A percentile compares a stretch with the other conserved stretches of the same genome.
Conservation (phyloP, 2,329 filamentous ascomycete genomes). For the Paradendryphiella salina region DNA sequence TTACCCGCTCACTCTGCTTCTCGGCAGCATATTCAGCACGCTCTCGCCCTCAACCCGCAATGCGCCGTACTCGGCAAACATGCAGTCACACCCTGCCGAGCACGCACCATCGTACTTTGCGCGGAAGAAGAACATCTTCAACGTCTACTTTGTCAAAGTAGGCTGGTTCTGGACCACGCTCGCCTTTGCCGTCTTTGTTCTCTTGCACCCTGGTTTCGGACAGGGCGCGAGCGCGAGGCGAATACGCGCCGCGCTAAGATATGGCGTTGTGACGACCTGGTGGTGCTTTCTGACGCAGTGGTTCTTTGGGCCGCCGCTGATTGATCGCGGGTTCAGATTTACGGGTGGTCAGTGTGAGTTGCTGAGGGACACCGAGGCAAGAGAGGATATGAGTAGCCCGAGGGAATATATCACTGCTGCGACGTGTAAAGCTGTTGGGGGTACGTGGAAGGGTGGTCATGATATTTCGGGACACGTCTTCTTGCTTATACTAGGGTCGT, state of each 20-base stretch:
- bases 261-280: slow-evolving; percentile 69
- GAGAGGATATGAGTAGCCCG: slow-evolving; percentile 52
- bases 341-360: slow-evolving; percentile 83
- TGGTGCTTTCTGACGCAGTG: slow-evolving; percentile 94
- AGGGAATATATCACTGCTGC: slow-evolving; percentile 68
- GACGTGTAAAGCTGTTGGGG: slow-evolving; percentile 81
- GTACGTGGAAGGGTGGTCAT: slow-evolving; percentile 88
- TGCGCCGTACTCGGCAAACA: slow-evolving; percentile 62
- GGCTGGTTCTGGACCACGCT: slow-evolving; percentile 90
- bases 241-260: slow-evolving; percentile 68
- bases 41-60: slow-evolving; percentile 71
- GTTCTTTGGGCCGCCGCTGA: slow-evolving; percentile 89
- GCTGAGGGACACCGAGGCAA: slow-evolving; percentile 53
- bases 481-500: slow-evolving; percentile 80
- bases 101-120: slow-evolving; percentile 84
- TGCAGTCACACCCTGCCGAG: slow-evolving; percentile 64
- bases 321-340: slow-evolving; percentile 85
- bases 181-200: slow-evolving; percentile 70
- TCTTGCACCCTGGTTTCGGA: slow-evolving; percentile 65
- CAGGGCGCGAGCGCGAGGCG: slow-evolving; percentile 50
- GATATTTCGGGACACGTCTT: slow-evolving; percentile 97
- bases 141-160: slow-evolving; percentile 89
- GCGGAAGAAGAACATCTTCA: slow-evolving; percentile 90
- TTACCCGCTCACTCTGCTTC: slow-evolving; percentile 76
- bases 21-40: slow-evolving; percentile 79